Conservation (phyloP, 768 basidiomycete species). For the Gloeostereum incarnatum region DNA sequence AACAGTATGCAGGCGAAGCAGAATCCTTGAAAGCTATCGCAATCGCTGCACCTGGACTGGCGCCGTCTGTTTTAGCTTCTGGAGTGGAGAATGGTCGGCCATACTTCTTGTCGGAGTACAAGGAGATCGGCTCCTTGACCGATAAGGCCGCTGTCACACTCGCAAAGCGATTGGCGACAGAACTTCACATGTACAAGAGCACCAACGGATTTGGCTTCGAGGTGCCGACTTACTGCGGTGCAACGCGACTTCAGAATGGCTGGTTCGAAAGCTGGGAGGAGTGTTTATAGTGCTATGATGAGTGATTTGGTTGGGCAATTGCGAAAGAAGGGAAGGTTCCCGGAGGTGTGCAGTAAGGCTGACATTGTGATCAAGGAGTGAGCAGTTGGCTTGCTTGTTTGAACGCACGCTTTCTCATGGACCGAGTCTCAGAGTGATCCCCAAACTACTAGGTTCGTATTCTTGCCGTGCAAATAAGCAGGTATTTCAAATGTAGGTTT, state of each 20-base stretch:
- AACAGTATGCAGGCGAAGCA: constrained; percentile 63
- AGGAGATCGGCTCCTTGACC: constrained; percentile 41
- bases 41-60: constrained; percentile 58
- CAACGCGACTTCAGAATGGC: constrained; percentile 60
- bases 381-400: too few species aligned
- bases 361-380: constrained; percentile 39
- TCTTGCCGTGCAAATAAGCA: not conserved
- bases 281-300: constrained; percentile 56
- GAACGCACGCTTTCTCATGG: not conserved
- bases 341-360: constrained; percentile 40
- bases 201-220: constrained; percentile 56
- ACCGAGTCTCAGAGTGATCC: constrained; percentile 48
- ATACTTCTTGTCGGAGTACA: constrained; percentile 72
- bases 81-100: constrained; percentile 38
- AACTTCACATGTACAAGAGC: constrained; percentile 52
- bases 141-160: constrained; percentile 35
- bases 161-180: constrained; percentile 54
- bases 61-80: constrained; percentile 44
- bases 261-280: constrained; percentile 67
- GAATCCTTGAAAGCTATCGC: constrained; percentile 58
- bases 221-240: constrained; percentile 71
- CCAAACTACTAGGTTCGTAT: constrained; percentile 46
- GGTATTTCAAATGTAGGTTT: not conserved
- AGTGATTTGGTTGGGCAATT: constrained; percentile 45
- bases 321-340: constrained; percentile 26